Percentiles rank a stretch among this genome's conserved stretches.
Conservation (phyloP, 352 stramenopile species). For the Phytophthora sojae region DNA sequence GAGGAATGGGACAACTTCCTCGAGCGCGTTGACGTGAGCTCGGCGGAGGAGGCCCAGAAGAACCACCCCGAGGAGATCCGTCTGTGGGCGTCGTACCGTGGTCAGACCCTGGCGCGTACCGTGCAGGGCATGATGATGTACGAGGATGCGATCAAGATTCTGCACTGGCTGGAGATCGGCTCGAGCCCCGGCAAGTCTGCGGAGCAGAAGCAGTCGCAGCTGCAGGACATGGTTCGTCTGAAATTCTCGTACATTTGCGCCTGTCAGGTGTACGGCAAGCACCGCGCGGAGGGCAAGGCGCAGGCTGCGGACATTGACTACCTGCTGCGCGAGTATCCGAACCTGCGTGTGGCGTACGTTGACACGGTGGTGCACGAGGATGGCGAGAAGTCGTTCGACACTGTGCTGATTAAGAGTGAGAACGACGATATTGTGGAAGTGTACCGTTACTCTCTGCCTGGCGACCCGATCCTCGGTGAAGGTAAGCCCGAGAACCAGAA, state of each 20-base stretch:
- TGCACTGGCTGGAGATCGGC: conserved; percentile 88
- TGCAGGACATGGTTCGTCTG: conserved; percentile 87
- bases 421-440: conserved; percentile 77
- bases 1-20: conserved; percentile 90
- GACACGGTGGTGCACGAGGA: conserved; percentile 59
- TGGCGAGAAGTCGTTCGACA: conserved; percentile 63
- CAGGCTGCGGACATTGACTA: conserved; percentile 88
- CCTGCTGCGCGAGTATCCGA: conserved; percentile 79
- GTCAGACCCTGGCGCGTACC: conserved; percentile 80
- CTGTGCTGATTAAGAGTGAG: conserved; percentile 85
- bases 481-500: conserved; percentile 91
- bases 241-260: conserved; percentile 91
- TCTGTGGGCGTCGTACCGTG: conserved; percentile 84
- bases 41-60: conserved; percentile 73
- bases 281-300: conserved; percentile 66
- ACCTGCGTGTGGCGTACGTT: conserved; percentile 88
- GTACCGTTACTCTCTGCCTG: conserved; percentile 84
- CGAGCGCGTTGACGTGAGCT: conserved; percentile 81
- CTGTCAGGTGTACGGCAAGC: conserved; percentile 87
- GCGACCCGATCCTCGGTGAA: conserved; percentile 83
- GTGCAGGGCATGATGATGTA: conserved; percentile 91
- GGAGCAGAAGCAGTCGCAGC: conserved; percentile 80
- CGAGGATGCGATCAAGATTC: conserved; percentile 87
- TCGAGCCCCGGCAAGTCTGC: conserved; percentile 67
- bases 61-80: conserved; percentile 80